Base-by-base conservation (phyloP, 768 basidiomycete species). In the Tricholomella constricta region DNA sequence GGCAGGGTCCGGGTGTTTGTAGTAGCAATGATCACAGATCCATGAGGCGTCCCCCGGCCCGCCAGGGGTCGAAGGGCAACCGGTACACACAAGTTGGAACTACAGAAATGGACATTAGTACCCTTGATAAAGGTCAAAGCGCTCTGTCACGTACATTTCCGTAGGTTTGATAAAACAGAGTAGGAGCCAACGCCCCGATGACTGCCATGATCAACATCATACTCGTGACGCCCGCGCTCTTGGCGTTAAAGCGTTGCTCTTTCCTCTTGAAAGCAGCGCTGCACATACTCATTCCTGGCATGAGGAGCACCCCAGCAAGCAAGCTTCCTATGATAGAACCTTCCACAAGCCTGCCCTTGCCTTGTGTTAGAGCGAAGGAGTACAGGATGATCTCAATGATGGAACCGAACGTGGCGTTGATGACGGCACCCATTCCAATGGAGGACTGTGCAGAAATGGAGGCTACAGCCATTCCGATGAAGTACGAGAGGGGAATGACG, bases 121-220 rank as follows among this genome's bases (percentile, higher is more conserved):
- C 27, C 38, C 47, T 6, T 25, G 9, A 48, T 10, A 43, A 45
- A 11, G 4, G 11, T 6, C n/a, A 2, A 29, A 32, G 8, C 40
- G 31, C 45, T 36, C 4, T 12, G n/a, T 26, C 61, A 80, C 93
- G 72, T 64, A 98, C 96, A 58, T 91, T 94, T 46, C 97, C 97
- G 68, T 96, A 99, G 9, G 89, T 94, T 69, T 98, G 95, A 72
- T 99, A 99, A 70, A 99, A 99, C 65, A 99, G 67, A 0, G 97
- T 98, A 2, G 97, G 97, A 0, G 94, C 85, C 52, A 99, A 76
- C 2, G 91, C 92, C 11, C 97, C 97, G 56, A 99, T 96, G 68
- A 99, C 92, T 11, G 97, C 97, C 96, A 98, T 98, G 72, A 99
- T 98, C 68, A 99, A 71, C 92, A 99, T 96, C 77, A 97, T 97